Percentiles rank a stretch among this genome's conserved stretches.
These are phyloP conservation scores for Debaryomyces sp. DNA, from an alignment of 1,139 yeast species.

Conservation along the genomic window DNA sequence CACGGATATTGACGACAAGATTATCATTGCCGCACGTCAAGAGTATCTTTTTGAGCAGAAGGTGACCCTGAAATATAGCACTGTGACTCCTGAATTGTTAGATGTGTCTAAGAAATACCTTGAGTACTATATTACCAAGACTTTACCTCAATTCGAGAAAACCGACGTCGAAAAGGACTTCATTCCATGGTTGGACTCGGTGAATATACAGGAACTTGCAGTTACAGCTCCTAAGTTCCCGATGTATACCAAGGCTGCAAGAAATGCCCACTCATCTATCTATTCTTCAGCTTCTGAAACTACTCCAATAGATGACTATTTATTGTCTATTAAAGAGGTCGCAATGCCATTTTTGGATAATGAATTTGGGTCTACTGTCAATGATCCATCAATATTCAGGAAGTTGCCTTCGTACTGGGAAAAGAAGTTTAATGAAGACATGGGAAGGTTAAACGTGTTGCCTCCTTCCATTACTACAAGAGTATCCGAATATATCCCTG, in stretches of 20 bases:
- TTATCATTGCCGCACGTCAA: slow-evolving; percentile 92
- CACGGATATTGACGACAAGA: slow-evolving; percentile 96
- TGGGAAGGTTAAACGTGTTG: slow-evolving; percentile 80
- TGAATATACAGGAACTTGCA: slow-evolving; percentile 55
- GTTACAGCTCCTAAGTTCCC: slow-evolving; percentile 75
- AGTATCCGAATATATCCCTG: slow-evolving; percentile 96
- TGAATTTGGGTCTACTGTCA: slow-evolving; percentile 71
- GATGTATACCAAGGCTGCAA: slow-evolving; percentile 76
- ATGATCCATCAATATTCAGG: slow-evolving; percentile 82
- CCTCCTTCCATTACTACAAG: slow-evolving; percentile 88
- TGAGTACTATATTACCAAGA: slow-evolving; percentile 53
- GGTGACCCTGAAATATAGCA: slow-evolving; percentile 36
- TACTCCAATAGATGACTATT: slow-evolving; percentile 37
- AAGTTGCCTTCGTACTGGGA: slow-evolving; percentile 92
- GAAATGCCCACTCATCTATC: slow-evolving; percentile 52
- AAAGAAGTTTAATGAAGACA: slow-evolving; percentile 77
- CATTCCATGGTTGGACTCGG: slow-evolving; percentile 49
- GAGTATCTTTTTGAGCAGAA: slow-evolving; percentile 70
- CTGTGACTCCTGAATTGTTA: slow-evolving; percentile 40
- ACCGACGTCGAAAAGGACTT: slow-evolving; percentile 41
- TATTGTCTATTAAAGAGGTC: slow-evolving; percentile 64
- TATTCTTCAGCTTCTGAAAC: slow-evolving; percentile 14
- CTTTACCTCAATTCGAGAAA: slow-evolving; percentile 49
- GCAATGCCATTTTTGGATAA: slow-evolving; percentile 73
- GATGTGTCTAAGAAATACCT: slow-evolving; percentile 47